phyloP scores from a whole-genome alignment of 768 basidiomycete species.

The Obba rivulosa region DNA sequence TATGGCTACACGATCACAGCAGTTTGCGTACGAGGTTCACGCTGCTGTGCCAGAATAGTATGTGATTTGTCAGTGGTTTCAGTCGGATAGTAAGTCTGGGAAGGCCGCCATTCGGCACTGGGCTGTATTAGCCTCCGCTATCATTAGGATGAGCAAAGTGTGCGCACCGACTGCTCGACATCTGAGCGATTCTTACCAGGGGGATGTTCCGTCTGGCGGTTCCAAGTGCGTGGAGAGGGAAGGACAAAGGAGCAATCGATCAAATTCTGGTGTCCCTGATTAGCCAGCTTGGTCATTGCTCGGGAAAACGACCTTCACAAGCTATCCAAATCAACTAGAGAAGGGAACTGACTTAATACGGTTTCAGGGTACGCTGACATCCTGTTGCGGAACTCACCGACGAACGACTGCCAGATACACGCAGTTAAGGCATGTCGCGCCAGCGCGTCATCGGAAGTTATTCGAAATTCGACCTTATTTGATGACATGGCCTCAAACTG shows the following conservation, averaged over 20 bases:
- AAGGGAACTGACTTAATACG: no score
- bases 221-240: not conserved
- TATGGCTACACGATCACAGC: no score
- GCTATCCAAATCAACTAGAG: not conserved
- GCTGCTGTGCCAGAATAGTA: no score
- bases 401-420: constrained; percentile 14
- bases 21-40: no score
- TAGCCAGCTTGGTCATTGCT: constrained; percentile 9
- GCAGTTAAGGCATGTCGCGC: constrained; percentile 12
- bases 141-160: not conserved
- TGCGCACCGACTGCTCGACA: constrained; percentile 1
- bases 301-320: not conserved
- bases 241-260: constrained; percentile 9
- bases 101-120: no score
- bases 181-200: not conserved
- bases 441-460: constrained; percentile 14
- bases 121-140: no score
- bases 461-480: constrained; percentile 11
- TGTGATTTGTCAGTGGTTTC: no score
- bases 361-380: not conserved
- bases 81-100: no score
- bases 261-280: constrained; percentile 2
- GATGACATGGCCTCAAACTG: constrained; percentile 13
- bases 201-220: not conserved
- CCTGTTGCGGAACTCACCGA: constrained; percentile 1